Percentiles rank a stretch among this genome's conserved stretches.
Conservation (phyloP, 306 rosid species). For the Rubus parviflorus region DNA sequence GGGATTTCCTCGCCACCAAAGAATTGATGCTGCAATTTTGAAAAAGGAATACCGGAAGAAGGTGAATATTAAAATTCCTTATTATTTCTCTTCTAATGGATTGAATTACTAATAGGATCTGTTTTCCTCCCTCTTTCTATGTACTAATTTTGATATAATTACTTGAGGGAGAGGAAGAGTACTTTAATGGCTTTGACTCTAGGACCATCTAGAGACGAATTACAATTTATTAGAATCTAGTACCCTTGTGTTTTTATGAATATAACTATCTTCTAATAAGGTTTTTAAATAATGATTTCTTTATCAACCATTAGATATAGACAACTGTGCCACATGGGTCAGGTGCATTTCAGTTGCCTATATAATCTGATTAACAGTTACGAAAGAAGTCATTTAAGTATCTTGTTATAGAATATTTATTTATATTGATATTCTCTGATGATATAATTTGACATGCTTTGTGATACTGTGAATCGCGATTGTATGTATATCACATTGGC, state of each 20-base stretch:
- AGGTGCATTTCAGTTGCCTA: background rate
- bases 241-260: background rate
- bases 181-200: background rate
- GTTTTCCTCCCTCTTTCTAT: background rate
- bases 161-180: background rate
- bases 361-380: background rate
- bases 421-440: background rate
- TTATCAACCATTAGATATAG: background rate
- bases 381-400: background rate
- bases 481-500: background rate
- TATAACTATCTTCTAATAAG: background rate
- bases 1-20: slow-evolving; percentile 72
- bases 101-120: background rate
- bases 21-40: slow-evolving; percentile 60
- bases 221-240: background rate
- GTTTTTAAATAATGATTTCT: background rate
- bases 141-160: background rate
- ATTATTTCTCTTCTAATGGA: background rate
- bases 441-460: background rate
- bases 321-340: background rate
- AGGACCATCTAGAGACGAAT: background rate
- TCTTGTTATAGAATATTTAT: background rate
- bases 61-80: slow-evolving; percentile 33
- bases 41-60: slow-evolving; percentile 85
- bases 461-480: background rate